These are phyloP conservation scores for Pneumocystis wakefieldiae DNA, from an alignment of 1,139 yeast species.

Conservation along the genomic window DNA sequence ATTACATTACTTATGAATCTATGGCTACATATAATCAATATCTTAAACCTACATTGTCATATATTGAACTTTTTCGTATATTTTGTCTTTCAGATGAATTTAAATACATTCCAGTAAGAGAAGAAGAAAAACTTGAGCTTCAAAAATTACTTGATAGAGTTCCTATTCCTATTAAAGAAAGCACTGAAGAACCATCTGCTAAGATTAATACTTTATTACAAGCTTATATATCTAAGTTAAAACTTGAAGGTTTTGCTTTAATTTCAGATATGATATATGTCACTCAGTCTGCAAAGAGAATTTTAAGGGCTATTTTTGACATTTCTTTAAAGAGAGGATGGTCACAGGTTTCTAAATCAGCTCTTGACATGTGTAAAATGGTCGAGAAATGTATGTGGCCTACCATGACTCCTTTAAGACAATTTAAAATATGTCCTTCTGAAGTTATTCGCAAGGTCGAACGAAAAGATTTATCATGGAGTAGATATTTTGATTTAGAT, in stretches of 20 bases:
- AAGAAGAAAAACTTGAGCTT: conserved; percentile 73
- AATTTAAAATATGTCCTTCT: conserved; percentile 50
- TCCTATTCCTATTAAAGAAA: conserved; percentile 75
- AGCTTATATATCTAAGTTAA: conserved; percentile 61
- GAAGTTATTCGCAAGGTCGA: conserved; percentile 66
- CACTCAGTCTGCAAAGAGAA: conserved; percentile 84
- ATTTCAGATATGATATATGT: conserved; percentile 88
- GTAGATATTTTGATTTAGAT: conserved; percentile 51
- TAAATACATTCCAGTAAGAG: conserved; percentile 65
- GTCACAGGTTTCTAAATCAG: conserved; percentile 46
- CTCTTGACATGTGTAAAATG: conserved; percentile 61
- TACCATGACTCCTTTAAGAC: conserved; percentile 74
- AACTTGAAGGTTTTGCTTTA: conserved; percentile 76
- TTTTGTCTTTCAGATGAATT: conserved; percentile 80
- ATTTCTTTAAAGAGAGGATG: conserved; percentile 57
- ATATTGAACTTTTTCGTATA: conserved; percentile 60
- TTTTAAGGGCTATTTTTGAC: conserved; percentile 74
- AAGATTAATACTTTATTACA: conserved; percentile 72
- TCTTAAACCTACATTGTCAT: conserved; percentile 44
- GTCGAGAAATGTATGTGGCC: conserved; percentile 74
- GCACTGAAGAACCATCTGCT: conserved; percentile 54
- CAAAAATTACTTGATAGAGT: conserved; percentile 53
- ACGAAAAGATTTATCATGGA: conserved; percentile 71
- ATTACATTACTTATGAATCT: conserved; percentile 63
- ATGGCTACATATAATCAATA: conserved; percentile 45